Percentiles rank a stretch among this genome's conserved stretches.
These are phyloP conservation scores for Elsinoe ampelina DNA, from an alignment of 2,329 filamentous ascomycete species.

Conservation along the genomic window DNA sequence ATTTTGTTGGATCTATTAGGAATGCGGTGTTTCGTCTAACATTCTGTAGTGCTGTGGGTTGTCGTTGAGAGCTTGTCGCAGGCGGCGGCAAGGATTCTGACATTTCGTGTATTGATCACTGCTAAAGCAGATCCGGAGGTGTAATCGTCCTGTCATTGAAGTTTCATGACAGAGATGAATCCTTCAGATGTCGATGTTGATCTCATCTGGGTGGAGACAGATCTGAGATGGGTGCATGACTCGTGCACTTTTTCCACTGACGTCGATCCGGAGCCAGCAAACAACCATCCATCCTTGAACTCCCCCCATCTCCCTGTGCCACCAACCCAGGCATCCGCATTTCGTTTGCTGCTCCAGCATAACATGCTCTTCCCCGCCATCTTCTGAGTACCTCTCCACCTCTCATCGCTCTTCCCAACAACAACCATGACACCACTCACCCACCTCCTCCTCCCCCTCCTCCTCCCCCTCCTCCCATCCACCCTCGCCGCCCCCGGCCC, in stretches of 20 bases:
- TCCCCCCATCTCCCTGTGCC: not conserved
- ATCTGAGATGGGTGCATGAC: not conserved
- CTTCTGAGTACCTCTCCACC: not conserved
- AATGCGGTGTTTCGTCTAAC: constrained; percentile 28
- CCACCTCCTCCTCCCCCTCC: constrained; percentile 15
- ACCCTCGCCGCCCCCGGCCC: constrained; percentile 18
- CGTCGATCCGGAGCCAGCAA: constrained; percentile 5
- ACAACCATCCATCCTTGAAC: not conserved
- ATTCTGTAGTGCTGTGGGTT: constrained; percentile 5
- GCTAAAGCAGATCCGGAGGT: not conserved
- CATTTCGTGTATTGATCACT: not conserved
- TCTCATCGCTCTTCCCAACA: not conserved
- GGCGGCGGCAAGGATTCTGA: not conserved
- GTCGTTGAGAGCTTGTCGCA: not conserved
- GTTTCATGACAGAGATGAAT: not conserved
- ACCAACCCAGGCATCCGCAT: not conserved
- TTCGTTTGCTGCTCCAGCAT: not conserved
- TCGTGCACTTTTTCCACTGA: constrained; percentile 2
- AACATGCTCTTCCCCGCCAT: not conserved
- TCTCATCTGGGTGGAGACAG: not conserved
- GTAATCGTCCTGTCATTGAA: not conserved
- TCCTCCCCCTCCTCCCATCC: constrained; percentile 17
- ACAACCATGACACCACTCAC: not conserved
- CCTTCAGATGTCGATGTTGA: not conserved
- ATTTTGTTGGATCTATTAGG: constrained; percentile 29